Base-by-base conservation (phyloP, 768 basidiomycete genomes). In the Sporobolomyces roseus region DNA sequence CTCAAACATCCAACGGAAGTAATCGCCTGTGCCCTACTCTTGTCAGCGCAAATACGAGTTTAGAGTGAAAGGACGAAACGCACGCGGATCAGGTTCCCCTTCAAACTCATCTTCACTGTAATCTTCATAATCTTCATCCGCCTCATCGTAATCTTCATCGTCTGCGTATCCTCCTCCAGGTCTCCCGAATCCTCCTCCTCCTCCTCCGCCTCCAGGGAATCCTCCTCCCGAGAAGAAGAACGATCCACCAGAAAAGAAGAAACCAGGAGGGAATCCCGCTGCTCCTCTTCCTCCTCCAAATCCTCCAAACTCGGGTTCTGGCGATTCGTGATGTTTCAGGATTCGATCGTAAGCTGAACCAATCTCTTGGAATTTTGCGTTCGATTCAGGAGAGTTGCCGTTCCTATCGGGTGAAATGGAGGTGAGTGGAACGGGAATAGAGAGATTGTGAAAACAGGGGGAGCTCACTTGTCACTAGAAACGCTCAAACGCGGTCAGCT, bases 321-420 rank as follows among this genome's bases (percentile, higher is more conserved):
- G 30, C 5, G n/a, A n/a, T 55, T 85, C 83, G 27, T 86, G 77
- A 73, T 87, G 83, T 68, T 83, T 83, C 62, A 84, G 77, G 32
- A 90, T 80, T 35, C 83, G 76, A 52, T 83, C 81, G 79, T 88
- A 91, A 7, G 88, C 88, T 65, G 85, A 86, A 66, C 86, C 83
- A 51, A 91, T 77, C 59, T 80, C 79, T 78, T 90, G 88, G 74
- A 90, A 90, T 75, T 86, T 89, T 52, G 87, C 88, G 71, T 82
- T 80, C 46, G 82, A 82, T 71, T 89, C 84, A 13, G 41, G 27
- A 45, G 25, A 45, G 48, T 82, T 83, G 0, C 82, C 85, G 66
- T 89, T 89, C 79, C 89, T 89, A 79, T 3, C 21, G 3, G 6
- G n/a, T 41, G 14, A 10, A 35, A 50, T 25, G 27, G 5, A 50